These are phyloP conservation scores for Citeromyces siamensis DNA, from an alignment of 1,139 yeast species.

Conservation along the genomic window DNA sequence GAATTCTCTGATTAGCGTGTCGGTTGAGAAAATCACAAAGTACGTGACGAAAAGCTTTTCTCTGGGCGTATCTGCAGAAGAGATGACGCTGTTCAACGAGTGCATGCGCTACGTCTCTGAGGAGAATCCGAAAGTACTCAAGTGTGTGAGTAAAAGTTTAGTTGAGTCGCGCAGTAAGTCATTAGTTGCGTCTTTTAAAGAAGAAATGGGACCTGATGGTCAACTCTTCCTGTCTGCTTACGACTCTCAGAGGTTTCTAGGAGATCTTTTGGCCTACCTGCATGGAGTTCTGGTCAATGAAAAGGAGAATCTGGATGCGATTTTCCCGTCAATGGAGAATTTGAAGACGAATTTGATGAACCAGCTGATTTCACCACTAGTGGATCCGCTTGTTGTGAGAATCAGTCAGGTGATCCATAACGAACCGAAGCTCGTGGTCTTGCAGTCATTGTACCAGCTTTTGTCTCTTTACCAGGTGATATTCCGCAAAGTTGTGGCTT, in stretches of 20 bases:
- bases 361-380: conserved; percentile 34
- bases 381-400: conserved; percentile 36
- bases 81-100: conserved; percentile 13
- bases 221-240: conserved; percentile 60
- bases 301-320: conserved; percentile 53
- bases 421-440: conserved; percentile 42
- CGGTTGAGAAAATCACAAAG: conserved; percentile 35
- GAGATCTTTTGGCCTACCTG: conserved; percentile 82
- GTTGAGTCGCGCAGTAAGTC: conserved; percentile 45
- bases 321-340: conserved; percentile 30
- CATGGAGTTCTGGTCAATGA: conserved; percentile 89
- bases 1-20: conserved; percentile 34
- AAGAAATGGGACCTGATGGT: conserved; percentile 25
- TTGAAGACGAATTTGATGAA: conserved; percentile 20
- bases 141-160: conserved; percentile 41
- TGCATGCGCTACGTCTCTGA: conserved; percentile 16
- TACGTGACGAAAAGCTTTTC: conserved; percentile 19
- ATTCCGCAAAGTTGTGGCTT: conserved; percentile 36
- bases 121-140: conserved; percentile 24
- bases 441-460: conserved; percentile 49
- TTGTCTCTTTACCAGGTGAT: conserved; percentile 58
- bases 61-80: conserved; percentile 5
- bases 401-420: conserved; percentile 59
- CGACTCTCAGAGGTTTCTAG: conserved; percentile 74
- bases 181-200: conserved; percentile 44